phyloP scores from a whole-genome alignment of 257 asterid genomes.

The Solanum pennellii region DNA sequence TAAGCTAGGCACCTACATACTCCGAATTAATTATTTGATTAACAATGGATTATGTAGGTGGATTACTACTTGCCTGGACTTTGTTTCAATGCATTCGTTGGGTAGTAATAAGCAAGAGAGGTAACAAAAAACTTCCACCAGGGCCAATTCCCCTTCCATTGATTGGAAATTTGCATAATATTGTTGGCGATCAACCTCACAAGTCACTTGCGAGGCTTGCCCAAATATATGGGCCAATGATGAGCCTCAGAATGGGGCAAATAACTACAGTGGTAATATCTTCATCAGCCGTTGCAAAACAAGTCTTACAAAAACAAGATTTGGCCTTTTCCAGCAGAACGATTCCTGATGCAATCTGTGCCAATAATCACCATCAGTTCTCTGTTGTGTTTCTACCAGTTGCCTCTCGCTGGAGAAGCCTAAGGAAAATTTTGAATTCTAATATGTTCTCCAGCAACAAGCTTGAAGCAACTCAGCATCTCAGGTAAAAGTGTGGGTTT shows the following conservation, averaged over 20 bases:
- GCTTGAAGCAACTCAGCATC: slow-evolving; percentile 54
- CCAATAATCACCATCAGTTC: slow-evolving; percentile 2
- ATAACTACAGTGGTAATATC: slow-evolving; percentile 1
- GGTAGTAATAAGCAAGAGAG: background rate
- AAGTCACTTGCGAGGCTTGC: slow-evolving; percentile 15
- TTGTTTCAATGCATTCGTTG: background rate
- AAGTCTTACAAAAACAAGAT: slow-evolving; percentile 12
- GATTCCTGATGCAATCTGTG: slow-evolving; percentile 9
- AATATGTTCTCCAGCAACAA: slow-evolving; percentile 47
- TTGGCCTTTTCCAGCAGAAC: slow-evolving; percentile 8
- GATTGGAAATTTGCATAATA: slow-evolving; percentile 1
- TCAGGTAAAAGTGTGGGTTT: slow-evolving; percentile 11
- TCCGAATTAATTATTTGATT: background rate
- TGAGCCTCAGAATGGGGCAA: background rate
- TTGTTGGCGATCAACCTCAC: slow-evolving; percentile 7
- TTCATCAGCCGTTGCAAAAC: background rate
- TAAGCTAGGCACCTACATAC: background rate
- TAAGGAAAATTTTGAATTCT: slow-evolving; percentile 14
- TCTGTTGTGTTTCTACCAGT: slow-evolving; percentile 11
- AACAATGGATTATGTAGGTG: slow-evolving; percentile 22
- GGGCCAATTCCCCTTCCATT: slow-evolving; percentile 6
- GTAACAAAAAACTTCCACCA: slow-evolving; percentile 4
- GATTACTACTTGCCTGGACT: slow-evolving; percentile 20
- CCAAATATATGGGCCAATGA: slow-evolving; percentile 10
- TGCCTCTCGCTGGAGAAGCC: slow-evolving; percentile 6